Conservation (phyloP, 176 grass and related monocot species). For the Musa schizocarpa region DNA sequence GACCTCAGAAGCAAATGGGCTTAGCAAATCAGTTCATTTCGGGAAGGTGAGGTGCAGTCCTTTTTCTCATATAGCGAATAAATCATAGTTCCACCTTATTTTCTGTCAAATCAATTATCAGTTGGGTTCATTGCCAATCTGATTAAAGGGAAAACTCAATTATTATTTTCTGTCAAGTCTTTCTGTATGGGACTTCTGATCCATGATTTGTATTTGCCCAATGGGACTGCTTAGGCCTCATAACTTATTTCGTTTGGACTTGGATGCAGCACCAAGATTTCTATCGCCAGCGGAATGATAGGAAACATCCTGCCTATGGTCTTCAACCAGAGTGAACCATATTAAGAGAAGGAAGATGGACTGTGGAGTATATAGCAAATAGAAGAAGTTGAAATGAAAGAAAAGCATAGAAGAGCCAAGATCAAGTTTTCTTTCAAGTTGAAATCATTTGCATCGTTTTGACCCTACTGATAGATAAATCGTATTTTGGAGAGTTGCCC, state of each 20-base stretch:
- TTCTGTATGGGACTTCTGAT: background rate
- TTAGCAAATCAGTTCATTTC: constrained; percentile 1
- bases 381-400: background rate
- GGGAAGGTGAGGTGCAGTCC: background rate
- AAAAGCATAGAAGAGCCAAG: background rate
- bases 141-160: too few relatives aligned
- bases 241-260: background rate
- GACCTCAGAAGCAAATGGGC: constrained; percentile 27
- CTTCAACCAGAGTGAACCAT: background rate
- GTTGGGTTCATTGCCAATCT: too few relatives aligned
- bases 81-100: background rate
- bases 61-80: background rate
- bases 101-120: background rate
- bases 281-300: background rate
- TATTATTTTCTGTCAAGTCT: too few relatives aligned
- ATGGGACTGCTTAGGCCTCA: background rate
- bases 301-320: background rate
- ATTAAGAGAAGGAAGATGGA: background rate
- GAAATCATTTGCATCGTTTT: constrained; percentile 13
- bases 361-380: background rate
- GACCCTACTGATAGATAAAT: background rate
- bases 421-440: background rate
- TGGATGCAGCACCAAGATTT: constrained; percentile 7
- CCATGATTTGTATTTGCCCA: background rate
- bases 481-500: background rate